Conservation (phyloP, 176 grass and related monocot species). For the Juncus inflexus region DNA sequence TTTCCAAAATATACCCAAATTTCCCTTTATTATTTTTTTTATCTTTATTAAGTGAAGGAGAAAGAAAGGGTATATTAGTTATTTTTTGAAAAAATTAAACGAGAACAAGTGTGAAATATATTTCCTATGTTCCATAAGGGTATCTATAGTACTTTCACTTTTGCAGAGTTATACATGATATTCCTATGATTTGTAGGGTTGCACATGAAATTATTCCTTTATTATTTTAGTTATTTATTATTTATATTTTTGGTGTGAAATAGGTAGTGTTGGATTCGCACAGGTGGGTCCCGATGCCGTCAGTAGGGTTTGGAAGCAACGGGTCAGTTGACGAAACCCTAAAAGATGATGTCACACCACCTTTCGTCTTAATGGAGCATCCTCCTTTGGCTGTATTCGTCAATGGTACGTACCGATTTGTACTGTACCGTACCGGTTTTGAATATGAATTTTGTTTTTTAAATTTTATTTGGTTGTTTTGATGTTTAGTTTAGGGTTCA, state of each 20-base stretch:
- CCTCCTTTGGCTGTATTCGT: slow-evolving; percentile 96
- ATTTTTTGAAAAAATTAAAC: no score
- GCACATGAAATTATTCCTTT: neutral
- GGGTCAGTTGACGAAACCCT: slow-evolving; percentile 62
- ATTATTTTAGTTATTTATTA: slow-evolving; percentile 7
- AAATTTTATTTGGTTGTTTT: no score
- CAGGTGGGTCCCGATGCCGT: slow-evolving; percentile 92
- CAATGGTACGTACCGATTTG: slow-evolving; percentile 46
- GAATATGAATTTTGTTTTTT: neutral
- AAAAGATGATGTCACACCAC: slow-evolving; percentile 70
- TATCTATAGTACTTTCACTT: no score
- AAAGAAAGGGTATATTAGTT: no score
- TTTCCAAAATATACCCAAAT: no score
- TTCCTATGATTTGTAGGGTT: slow-evolving; percentile 4
- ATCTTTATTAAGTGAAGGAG: no score
- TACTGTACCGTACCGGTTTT: no score
- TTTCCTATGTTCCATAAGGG: no score
- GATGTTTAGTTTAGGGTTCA: slow-evolving; percentile 17
- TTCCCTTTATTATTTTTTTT: no score
- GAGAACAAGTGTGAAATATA: no score
- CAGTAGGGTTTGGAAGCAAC: slow-evolving; percentile 91
- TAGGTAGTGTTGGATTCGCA: slow-evolving; percentile 96
- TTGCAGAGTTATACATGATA: no score
- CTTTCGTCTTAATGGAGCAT: slow-evolving; percentile 97
- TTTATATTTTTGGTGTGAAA: slow-evolving; percentile 17